These are phyloP conservation scores for Cytospora chrysosperma DNA, from an alignment of 2,329 filamentous ascomycete species.

Conservation along the genomic window DNA sequence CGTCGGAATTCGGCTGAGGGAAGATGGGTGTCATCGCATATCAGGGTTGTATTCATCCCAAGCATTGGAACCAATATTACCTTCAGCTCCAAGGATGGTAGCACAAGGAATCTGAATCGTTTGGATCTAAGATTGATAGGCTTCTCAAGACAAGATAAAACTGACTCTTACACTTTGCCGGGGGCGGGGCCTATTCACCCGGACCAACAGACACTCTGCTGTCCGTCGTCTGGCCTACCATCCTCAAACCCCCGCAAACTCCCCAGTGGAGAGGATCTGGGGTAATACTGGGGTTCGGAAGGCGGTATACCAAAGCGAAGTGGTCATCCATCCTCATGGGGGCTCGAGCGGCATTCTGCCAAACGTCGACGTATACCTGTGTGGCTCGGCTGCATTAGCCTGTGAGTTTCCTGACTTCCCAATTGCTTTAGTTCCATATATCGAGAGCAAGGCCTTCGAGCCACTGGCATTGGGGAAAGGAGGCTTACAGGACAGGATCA, in stretches of 20 bases:
- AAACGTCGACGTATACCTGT: conserved; percentile 1
- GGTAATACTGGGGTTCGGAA: conserved; percentile 21
- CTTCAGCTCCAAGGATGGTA: too few species aligned
- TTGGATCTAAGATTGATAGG: too few species aligned
- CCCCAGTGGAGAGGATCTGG: conserved; percentile 18
- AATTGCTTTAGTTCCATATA: neutral
- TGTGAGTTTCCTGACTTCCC: neutral
- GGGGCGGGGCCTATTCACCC: neutral
- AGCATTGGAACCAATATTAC: too few species aligned
- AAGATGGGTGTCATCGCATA: neutral
- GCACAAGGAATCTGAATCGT: too few species aligned
- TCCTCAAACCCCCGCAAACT: conserved; percentile 9
- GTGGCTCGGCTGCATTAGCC: conserved; percentile 1
- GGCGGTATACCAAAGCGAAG: conserved; percentile 1
- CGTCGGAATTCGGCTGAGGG: neutral
- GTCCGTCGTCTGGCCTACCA: conserved; percentile 2
- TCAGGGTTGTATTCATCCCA: neutral
- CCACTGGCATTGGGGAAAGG: neutral
- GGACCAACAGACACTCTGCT: conserved; percentile 6
- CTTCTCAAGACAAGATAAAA: neutral
- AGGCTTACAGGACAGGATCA: neutral
- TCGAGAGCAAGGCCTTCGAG: too few species aligned
- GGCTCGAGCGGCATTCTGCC: neutral
- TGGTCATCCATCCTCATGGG: neutral
- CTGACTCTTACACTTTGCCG: neutral